Percentiles rank a stretch among this genome's conserved stretches.
Evolutionary conservation across 768 basidiomycete species (phyloP).

Genomic region (Phanerochaete carnosa): DNA sequence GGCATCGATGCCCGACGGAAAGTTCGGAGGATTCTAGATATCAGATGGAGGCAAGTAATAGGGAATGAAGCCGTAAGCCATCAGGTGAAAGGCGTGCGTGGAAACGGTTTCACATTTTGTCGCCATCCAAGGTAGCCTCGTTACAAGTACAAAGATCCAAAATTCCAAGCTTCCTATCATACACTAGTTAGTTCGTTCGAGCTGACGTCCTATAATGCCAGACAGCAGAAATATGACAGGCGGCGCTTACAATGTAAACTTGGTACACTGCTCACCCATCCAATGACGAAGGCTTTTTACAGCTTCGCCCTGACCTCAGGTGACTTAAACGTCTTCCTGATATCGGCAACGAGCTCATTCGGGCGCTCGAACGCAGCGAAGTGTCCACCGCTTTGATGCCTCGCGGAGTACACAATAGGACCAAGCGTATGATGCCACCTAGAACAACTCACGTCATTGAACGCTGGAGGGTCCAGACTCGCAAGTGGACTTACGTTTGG

Average conservation of each 20-base stretch:
- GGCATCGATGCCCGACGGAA: no score
- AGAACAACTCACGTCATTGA: not conserved
- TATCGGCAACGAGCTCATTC: constrained; percentile 21
- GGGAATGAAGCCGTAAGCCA: no score
- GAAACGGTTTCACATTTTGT: no score
- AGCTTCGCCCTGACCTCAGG: constrained; percentile 16
- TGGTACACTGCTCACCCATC: constrained; percentile 2
- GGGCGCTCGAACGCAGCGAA: constrained; percentile 30
- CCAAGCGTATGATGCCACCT: constrained; percentile 16
- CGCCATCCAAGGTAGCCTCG: no score
- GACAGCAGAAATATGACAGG: no score
- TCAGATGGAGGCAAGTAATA: no score
- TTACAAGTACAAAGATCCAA: no score
- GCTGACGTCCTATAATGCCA: no score
- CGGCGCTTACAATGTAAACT: no score
- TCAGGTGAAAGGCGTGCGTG: no score
- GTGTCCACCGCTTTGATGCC: constrained; percentile 25
- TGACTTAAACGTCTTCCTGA: constrained; percentile 24
- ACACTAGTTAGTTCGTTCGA: not conserved
- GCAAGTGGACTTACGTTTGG: constrained; percentile 15
- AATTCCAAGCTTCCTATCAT: not conserved
- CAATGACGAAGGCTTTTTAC: constrained; percentile 22
- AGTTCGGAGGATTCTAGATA: no score
- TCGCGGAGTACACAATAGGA: constrained; percentile 23
- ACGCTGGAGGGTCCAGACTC: not conserved